Evolutionary conservation across 495 filamentous ascomycete species (phyloP).

Genomic region (Aspergillus heteromorphus): DNA sequence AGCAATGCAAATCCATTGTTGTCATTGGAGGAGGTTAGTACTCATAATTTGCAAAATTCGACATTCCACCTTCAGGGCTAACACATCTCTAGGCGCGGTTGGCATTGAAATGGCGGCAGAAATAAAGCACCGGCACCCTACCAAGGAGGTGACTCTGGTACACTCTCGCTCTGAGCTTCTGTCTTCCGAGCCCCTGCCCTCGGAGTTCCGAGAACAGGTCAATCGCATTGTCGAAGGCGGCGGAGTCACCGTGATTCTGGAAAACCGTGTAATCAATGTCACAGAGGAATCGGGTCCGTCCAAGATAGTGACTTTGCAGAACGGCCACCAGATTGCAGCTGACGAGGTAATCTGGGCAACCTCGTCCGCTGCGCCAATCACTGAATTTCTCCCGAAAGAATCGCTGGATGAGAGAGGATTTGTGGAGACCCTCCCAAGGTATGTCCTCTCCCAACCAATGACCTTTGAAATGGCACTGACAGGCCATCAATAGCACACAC

Average conservation of each 20-base stretch:
- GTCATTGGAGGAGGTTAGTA: constrained; percentile 31
- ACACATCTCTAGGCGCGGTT: constrained; percentile 43
- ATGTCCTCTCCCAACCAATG: background rate
- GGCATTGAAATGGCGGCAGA: constrained; percentile 61
- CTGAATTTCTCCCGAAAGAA: constrained; percentile 41
- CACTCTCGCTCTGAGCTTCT: constrained; percentile 54
- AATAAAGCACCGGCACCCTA: constrained; percentile 46
- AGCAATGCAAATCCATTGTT: constrained; percentile 26
- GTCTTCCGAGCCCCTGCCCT: constrained; percentile 53
- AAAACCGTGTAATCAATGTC: background rate
- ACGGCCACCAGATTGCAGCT: constrained; percentile 43
- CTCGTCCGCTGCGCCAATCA: constrained; percentile 43
- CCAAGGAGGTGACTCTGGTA: constrained; percentile 48
- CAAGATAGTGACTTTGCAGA: constrained; percentile 41
- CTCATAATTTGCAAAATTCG: no score
- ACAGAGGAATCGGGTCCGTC: constrained; percentile 23
- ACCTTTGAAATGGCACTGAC: background rate
- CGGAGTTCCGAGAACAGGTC: constrained; percentile 47
- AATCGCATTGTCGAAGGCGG: constrained; percentile 41
- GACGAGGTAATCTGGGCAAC: constrained; percentile 51
- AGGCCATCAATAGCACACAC: constrained; percentile 17
- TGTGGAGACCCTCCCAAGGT: constrained; percentile 37
- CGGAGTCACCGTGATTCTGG: constrained; percentile 41
- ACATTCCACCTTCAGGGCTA: constrained; percentile 11
- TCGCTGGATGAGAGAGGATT: constrained; percentile 45